Percentiles rank a stretch among this genome's conserved stretches.
Evolutionary conservation across 2,329 filamentous ascomycete genomes (phyloP).

Genomic region (Botryotinia narcissicola): DNA sequence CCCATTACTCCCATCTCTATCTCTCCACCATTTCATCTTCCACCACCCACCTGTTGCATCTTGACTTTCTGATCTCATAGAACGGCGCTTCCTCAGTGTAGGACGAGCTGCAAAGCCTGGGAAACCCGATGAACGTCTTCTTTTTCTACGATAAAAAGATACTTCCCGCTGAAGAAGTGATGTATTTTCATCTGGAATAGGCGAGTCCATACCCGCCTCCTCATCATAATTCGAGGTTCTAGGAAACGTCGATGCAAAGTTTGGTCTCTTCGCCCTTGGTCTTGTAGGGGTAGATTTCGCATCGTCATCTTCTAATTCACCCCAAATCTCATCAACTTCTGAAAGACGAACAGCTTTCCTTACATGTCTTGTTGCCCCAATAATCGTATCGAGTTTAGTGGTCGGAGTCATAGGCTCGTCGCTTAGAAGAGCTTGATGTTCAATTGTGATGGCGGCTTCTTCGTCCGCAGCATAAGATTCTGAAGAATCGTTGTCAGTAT

Average conservation of each 20-base stretch:
- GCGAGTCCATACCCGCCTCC: slow-evolving; percentile 22
- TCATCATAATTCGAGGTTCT: slow-evolving; percentile 8
- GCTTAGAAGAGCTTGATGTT: slow-evolving; percentile 35
- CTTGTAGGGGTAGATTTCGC: slow-evolving; percentile 33
- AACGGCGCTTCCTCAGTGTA: slow-evolving; percentile 31
- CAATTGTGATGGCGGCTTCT: slow-evolving; percentile 35
- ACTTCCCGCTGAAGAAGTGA: slow-evolving; percentile 28
- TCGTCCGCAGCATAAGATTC: slow-evolving; percentile 46
- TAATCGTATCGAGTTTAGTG: slow-evolving; percentile 36
- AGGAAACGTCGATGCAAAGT: slow-evolving; percentile 22
- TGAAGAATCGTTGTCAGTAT: slow-evolving; percentile 56
- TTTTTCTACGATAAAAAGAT: slow-evolving; percentile 40
- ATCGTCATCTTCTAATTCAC: slow-evolving; percentile 76
- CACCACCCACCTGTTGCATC: slow-evolving; percentile 53
- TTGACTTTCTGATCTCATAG: slow-evolving; percentile 41
- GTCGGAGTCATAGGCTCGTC: slow-evolving; percentile 36
- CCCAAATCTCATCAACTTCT: slow-evolving; percentile 82
- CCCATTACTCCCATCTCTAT: slow-evolving; percentile 19
- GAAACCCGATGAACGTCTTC: slow-evolving; percentile 60
- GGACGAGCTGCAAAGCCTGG: slow-evolving; percentile 57
- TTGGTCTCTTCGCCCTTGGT: slow-evolving; percentile 16
- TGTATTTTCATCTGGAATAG: slow-evolving; percentile 31
- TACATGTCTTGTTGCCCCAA: slow-evolving; percentile 33
- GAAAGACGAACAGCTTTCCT: slow-evolving; percentile 41
- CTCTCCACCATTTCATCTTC: slow-evolving; percentile 54